Percentiles rank a stretch among this genome's conserved stretches.
These are phyloP conservation scores for Luzula sylvatica DNA, from an alignment of 176 grass and related monocot genomes.

Conservation along the genomic window DNA sequence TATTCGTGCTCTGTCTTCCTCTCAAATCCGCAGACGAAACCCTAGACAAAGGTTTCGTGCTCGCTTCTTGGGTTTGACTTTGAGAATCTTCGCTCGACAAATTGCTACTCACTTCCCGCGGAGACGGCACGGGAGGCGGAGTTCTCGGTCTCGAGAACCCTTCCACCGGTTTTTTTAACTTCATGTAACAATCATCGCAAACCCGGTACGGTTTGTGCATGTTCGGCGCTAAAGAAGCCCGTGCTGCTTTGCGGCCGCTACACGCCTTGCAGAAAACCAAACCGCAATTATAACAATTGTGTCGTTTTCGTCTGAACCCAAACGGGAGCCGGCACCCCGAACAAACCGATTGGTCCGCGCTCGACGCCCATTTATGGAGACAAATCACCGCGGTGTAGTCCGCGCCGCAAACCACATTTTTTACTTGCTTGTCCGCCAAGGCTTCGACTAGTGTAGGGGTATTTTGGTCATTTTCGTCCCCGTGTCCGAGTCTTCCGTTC, in stretches of 20 bases:
- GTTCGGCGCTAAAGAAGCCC: slow-evolving; percentile 65
- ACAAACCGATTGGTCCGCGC: slow-evolving; percentile 54
- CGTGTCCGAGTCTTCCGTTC: slow-evolving; percentile 59
- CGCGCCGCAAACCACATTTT: slow-evolving; percentile 48
- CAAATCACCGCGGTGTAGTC: slow-evolving; percentile 50
- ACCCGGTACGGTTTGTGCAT: slow-evolving; percentile 52
- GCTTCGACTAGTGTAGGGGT: slow-evolving; percentile 48
- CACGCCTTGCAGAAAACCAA: slow-evolving; percentile 63
- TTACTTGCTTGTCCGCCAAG: slow-evolving; percentile 75
- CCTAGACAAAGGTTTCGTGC: slow-evolving; percentile 26
- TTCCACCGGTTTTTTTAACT: slow-evolving; percentile 27
- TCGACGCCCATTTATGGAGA: slow-evolving; percentile 44
- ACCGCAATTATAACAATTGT: slow-evolving; percentile 79
- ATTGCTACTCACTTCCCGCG: slow-evolving; percentile 23
- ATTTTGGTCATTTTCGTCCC: slow-evolving; percentile 36
- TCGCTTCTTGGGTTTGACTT: slow-evolving; percentile 27
- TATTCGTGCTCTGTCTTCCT: slow-evolving; percentile 27
- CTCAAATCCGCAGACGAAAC: slow-evolving; percentile 41
- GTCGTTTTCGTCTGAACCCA: slow-evolving; percentile 60
- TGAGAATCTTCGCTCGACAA: slow-evolving; percentile 29
- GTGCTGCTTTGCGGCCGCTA: slow-evolving; percentile 44
- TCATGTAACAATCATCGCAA: slow-evolving; percentile 54
- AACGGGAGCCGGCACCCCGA: slow-evolving; percentile 52
- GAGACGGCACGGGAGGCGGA: not conserved
- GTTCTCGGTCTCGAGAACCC: slow-evolving; percentile 23